Evolutionary conservation across 2,329 filamentous ascomycete genomes (phyloP), one percentile per base, ranked within the genome.

Genomic region (Cercospora sojina): DNA sequence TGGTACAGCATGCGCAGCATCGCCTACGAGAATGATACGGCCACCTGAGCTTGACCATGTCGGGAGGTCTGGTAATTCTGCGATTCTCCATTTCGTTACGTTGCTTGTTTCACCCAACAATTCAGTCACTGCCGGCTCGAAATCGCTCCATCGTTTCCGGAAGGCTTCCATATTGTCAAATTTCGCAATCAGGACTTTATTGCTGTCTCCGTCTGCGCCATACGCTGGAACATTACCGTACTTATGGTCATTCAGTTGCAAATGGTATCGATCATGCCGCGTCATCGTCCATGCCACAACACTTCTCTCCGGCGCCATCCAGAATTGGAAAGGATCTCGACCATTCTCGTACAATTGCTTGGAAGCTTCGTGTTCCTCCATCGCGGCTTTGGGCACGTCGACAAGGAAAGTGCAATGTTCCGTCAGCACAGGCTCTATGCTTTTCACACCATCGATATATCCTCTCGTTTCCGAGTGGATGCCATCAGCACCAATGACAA

Each of bases 211-310:
- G 3, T 66, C 58, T 25, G 58, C 29, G 16, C 41, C 55, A 41
- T 66, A 66, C 3, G 53, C 43, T 12, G 43, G 8, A 5, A 55
- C 59, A n/a, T 62, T 23, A 1, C 53, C 59, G 35, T 66, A 63
- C 1, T 23, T 31, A 23, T 66, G 64, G 31, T 66, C 64, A 53
- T 63, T 66, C 58, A 66, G 31, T 27, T 66, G 64, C 23, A 66
- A 13, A 55, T 66, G 64, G 29, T 63, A 66, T 20, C 49, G 59
- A 43, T 53, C 18, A 23, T 63, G 60, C 12, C 35, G 31, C 1
- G 59, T 66, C 64, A 66, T 66, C 18, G 64, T 66, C 64, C 64
- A 66, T 5, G 49, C 64, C 7, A 66, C 55, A 20, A 66, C 56
- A n/a, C 59, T 63, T 23, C 64, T 38, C 20, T 63, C 35, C 10